A percentile compares a stretch with the other conserved stretches of the same genome.
Conservation (phyloP, 2,329 filamentous ascomycete species). For the Colletotrichum spinosum region DNA sequence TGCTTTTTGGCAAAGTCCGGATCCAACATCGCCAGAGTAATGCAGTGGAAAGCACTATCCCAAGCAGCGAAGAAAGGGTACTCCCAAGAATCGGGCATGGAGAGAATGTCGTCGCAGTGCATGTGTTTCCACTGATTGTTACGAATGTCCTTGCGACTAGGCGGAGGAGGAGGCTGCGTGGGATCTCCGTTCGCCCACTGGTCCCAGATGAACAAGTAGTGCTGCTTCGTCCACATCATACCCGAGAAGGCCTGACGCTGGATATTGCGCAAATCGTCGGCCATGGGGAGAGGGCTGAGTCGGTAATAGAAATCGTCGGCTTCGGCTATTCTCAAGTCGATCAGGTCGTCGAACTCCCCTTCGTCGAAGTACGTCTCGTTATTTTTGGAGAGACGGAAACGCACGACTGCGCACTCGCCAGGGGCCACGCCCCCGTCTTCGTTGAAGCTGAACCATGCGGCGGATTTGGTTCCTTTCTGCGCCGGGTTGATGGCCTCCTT, state of each 20-base stretch:
- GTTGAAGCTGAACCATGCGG: conserved; percentile 92
- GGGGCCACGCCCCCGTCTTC: conserved; percentile 88
- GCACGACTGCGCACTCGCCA: conserved; percentile 94
- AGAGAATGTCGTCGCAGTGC: conserved; percentile 93
- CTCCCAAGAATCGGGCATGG: conserved; percentile 99
- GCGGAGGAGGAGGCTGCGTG: conserved; percentile 85
- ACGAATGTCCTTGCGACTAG: conserved; percentile 81
- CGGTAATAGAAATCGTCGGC: conserved; percentile 97
- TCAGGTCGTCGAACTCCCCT: conserved; percentile 89
- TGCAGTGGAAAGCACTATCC: conserved; percentile 98
- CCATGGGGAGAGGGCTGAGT: conserved; percentile 92
- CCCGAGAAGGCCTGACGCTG: conserved; percentile 94
- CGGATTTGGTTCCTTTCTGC: conserved; percentile 85
- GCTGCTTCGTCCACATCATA: conserved; percentile 99
- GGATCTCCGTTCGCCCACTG: conserved; percentile 98
- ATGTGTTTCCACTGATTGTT: conserved; percentile 95
- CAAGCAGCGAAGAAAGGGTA: conserved; percentile 98
- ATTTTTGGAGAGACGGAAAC: conserved; percentile 86
- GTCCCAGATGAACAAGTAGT: conserved; percentile 97
- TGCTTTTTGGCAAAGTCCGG: conserved; percentile 99
- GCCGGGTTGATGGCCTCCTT: conserved; percentile 85
- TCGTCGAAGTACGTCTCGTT: conserved; percentile 87
- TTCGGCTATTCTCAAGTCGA: conserved; percentile 87
- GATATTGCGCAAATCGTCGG: conserved; percentile 93
- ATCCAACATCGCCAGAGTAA: conserved; percentile 95